phyloP scores from a whole-genome alignment of 2,329 filamentous ascomycete genomes.

The Colletotrichum sp. region DNA sequence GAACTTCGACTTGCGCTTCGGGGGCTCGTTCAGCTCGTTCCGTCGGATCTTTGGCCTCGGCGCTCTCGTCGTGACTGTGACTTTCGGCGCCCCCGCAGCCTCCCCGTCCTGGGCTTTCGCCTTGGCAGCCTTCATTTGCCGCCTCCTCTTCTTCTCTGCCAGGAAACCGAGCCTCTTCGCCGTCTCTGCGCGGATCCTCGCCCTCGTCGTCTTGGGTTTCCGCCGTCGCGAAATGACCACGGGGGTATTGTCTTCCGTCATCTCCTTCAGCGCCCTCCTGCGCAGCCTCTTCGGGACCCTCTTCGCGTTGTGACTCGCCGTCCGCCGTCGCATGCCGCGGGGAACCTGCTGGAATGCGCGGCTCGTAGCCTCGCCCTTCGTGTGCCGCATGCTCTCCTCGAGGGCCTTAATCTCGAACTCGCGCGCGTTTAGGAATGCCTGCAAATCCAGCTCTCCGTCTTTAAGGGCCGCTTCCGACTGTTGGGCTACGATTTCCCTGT shows the following conservation, averaged over 20 bases:
- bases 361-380: constrained; percentile 65
- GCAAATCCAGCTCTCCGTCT: constrained; percentile 84
- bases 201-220: constrained; percentile 63
- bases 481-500: constrained; percentile 56
- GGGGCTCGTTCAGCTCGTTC: constrained; percentile 68
- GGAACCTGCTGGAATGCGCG: constrained; percentile 93
- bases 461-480: constrained; percentile 55
- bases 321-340: constrained; percentile 80
- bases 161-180: constrained; percentile 73
- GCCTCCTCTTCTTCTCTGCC: constrained; percentile 58
- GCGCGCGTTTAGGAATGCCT: constrained; percentile 82
- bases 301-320: constrained; percentile 94
- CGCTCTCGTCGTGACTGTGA: constrained; percentile 41
- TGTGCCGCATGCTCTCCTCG: constrained; percentile 79
- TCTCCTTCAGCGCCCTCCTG: constrained; percentile 72
- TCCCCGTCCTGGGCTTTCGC: constrained; percentile 34
- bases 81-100: constrained; percentile 26
- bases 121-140: constrained; percentile 39
- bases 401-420: constrained; percentile 90
- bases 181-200: constrained; percentile 74
- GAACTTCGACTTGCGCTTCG: constrained; percentile 67
- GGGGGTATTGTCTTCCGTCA: constrained; percentile 90
- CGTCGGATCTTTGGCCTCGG: constrained; percentile 72
- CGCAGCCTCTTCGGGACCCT: constrained; percentile 81
- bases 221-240: constrained; percentile 70